phyloP scores from a whole-genome alignment of 139 green algal genomes.

The Choricystis sp. region DNA sequence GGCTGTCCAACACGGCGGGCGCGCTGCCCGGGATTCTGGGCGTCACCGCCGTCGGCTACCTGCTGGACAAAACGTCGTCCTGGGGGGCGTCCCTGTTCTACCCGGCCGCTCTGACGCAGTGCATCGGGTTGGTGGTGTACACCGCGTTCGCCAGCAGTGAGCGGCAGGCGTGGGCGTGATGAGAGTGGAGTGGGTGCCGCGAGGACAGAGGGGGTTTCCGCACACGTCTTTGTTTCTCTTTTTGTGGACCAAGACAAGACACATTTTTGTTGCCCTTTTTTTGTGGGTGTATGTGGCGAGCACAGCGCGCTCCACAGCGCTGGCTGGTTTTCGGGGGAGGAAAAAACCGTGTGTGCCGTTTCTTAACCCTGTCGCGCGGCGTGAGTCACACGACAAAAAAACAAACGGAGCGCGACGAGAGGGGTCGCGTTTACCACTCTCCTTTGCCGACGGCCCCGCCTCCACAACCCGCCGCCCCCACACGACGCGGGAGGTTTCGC shows the following conservation, averaged over 20 bases:
- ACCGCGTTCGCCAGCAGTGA: conserved; percentile 55
- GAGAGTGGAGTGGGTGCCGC: background rate
- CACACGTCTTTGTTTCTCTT: background rate
- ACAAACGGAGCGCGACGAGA: too few species aligned
- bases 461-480: too few species aligned
- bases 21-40: conserved; percentile 58
- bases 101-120: conserved; percentile 55
- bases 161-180: conserved; percentile 54
- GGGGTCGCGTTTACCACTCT: too few species aligned
- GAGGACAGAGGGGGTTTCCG: background rate
- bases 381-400: too few species aligned
- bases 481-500: too few species aligned
- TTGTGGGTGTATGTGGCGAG: too few species aligned
- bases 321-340: too few species aligned
- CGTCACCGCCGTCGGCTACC: conserved; percentile 33
- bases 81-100: conserved; percentile 38
- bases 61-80: conserved; percentile 36
- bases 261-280: too few species aligned
- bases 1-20: conserved; percentile 58
- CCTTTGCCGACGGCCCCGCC: too few species aligned
- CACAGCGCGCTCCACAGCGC: too few species aligned
- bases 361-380: too few species aligned
- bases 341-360: too few species aligned
- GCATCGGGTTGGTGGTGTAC: conserved; percentile 68
- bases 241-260: background rate